Percentiles rank a stretch among this genome's conserved stretches.
Evolutionary conservation across 1,139 yeast genomes (phyloP).

Genomic region (Pichia kudriavzevii): DNA sequence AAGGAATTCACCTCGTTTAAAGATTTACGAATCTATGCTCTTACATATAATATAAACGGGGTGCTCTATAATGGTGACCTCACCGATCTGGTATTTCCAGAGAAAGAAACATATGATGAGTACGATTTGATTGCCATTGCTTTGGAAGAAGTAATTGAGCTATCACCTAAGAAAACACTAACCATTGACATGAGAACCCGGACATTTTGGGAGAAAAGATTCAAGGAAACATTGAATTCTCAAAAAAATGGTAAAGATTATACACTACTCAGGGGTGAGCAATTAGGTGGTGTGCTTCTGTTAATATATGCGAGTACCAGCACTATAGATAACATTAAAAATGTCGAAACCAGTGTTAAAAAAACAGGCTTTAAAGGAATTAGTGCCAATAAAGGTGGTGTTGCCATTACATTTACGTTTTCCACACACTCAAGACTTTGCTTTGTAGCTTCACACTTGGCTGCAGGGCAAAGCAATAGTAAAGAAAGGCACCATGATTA

Average conservation of each 20-base stretch:
- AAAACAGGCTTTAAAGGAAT: conserved; percentile 94
- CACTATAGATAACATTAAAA: conserved; percentile 56
- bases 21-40: conserved; percentile 49
- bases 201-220: conserved; percentile 70
- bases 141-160: conserved; percentile 85
- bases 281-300: conserved; percentile 85
- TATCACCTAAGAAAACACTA: conserved; percentile 85
- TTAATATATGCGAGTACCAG: conserved; percentile 56
- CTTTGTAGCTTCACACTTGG: conserved; percentile 84
- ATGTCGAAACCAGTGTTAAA: conserved; percentile 68
- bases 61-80: conserved; percentile 45
- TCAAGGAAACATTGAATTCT: conserved; percentile 53
- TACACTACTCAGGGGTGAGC: conserved; percentile 72
- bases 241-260: conserved; percentile 26
- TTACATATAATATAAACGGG: conserved; percentile 70
- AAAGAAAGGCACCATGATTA: conserved; percentile 88
- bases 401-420: conserved; percentile 72
- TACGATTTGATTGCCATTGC: conserved; percentile 75
- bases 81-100: conserved; percentile 53
- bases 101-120: conserved; percentile 15
- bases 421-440: conserved; percentile 72
- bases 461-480: conserved; percentile 82
- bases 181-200: conserved; percentile 69
- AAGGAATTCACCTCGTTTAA: conserved; percentile 44
- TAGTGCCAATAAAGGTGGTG: conserved; percentile 94